A percentile compares a stretch with the other conserved stretches of the same genome.
These are phyloP conservation scores for Pseudopithomyces maydicus DNA, from an alignment of 2,329 filamentous ascomycete species.

Conservation along the genomic window DNA sequence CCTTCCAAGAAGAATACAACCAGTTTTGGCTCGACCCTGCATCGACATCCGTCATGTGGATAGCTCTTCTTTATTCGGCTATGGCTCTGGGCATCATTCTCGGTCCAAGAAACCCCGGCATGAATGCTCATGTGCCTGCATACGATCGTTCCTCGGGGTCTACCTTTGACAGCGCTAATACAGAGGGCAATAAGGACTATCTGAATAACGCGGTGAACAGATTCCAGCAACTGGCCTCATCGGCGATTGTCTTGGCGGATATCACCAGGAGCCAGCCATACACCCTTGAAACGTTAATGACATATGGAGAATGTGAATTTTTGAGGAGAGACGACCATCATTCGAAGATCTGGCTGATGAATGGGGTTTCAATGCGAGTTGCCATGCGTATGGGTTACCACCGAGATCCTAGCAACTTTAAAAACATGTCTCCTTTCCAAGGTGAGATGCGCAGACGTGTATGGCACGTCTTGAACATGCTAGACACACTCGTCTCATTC, in stretches of 20 bases:
- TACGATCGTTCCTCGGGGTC: conserved; percentile 14
- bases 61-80: conserved; percentile 21
- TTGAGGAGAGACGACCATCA: conserved; percentile 26
- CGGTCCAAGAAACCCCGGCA: conserved; percentile 26
- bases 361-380: conserved; percentile 25
- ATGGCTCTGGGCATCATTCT: conserved; percentile 29
- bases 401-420: conserved; percentile 38
- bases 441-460: conserved; percentile 45
- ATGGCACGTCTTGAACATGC: conserved; percentile 39
- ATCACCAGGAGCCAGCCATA: conserved; percentile 27
- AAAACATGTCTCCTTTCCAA: conserved; percentile 38
- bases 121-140: conserved; percentile 17
- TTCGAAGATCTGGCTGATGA: conserved; percentile 29
- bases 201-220: conserved; percentile 14
- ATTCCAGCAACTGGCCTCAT: conserved; percentile 30
- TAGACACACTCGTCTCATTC: conserved; percentile 41
- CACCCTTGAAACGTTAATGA: conserved; percentile 23
- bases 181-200: conserved; percentile 10
- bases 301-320: conserved; percentile 24
- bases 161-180: background rate
- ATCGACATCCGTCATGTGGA: conserved; percentile 25
- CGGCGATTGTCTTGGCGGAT: conserved; percentile 32
- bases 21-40: conserved; percentile 26
- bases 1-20: conserved; percentile 30
- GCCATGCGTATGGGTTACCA: conserved; percentile 47